Evolutionary conservation across 495 filamentous ascomycete species (phyloP).

Genomic region (Penicillium pulvis): DNA sequence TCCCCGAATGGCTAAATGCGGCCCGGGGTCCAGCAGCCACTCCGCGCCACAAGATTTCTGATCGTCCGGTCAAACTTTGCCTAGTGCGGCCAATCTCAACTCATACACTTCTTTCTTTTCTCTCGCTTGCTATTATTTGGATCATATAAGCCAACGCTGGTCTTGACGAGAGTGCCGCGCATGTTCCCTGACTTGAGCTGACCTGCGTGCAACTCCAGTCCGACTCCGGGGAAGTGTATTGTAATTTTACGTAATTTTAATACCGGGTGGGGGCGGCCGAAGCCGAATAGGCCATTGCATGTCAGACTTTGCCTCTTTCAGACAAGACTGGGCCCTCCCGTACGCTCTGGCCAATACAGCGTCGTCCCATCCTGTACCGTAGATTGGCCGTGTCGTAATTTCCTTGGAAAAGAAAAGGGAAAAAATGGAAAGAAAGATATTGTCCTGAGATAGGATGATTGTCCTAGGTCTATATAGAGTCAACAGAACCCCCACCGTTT

Average conservation of each 20-base stretch:
- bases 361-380: conserved; percentile 18
- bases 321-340: not conserved
- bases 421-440: conserved; percentile 11
- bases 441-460: not conserved
- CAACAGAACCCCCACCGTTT: conserved; percentile 10
- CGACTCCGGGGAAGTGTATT: not conserved
- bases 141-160: not conserved
- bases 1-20: conserved; percentile 1
- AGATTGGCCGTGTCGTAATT: not conserved
- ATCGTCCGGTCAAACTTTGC: conserved; percentile 4
- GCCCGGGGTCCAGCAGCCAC: not conserved
- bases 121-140: not conserved
- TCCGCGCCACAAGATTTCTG: conserved; percentile 3
- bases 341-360: conserved; percentile 7
- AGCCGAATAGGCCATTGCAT: not conserved
- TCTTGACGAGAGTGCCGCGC: not conserved
- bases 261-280: not conserved
- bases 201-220: not conserved
- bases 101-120: not conserved
- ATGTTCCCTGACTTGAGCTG: not conserved
- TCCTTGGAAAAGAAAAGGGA: conserved; percentile 13
- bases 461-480: conserved; percentile 20
- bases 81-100: not conserved
- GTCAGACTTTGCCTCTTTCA: not conserved
- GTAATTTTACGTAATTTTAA: not conserved